A percentile compares a stretch with the other conserved stretches of the same genome.
phyloP scores from a whole-genome alignment of 177 flowering plant species.

The Telopea speciosissima region DNA sequence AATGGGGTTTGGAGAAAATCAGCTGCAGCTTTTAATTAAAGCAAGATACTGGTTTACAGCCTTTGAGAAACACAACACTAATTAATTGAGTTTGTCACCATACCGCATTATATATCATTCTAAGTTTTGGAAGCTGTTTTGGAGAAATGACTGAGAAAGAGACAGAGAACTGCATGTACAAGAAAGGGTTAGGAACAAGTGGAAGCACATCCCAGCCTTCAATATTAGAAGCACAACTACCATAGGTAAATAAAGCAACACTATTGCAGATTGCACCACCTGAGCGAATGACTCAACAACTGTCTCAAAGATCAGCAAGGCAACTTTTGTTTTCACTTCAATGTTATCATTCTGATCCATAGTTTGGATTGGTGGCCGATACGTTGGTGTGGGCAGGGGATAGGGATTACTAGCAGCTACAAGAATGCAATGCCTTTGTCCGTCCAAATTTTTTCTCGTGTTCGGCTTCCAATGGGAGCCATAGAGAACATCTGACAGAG shows the following conservation, averaged over 20 bases:
- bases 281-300: slow-evolving; percentile 70
- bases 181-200: slow-evolving; percentile 6
- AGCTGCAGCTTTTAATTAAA: not conserved
- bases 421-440: slow-evolving; percentile 81
- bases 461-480: slow-evolving; percentile 43
- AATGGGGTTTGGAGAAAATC: not conserved
- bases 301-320: slow-evolving; percentile 70
- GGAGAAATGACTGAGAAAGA: slow-evolving; percentile 91
- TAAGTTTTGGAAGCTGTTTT: slow-evolving; percentile 76
- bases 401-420: slow-evolving; percentile 88
- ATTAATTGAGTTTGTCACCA: slow-evolving; percentile 13
- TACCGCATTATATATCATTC: slow-evolving; percentile 76
- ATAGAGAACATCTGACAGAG: slow-evolving; percentile 57
- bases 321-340: slow-evolving; percentile 46
- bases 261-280: slow-evolving; percentile 30
- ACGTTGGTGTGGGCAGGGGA: slow-evolving; percentile 79
- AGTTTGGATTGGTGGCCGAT: slow-evolving; percentile 47
- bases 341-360: slow-evolving; percentile 45
- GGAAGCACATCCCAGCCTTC: not conserved
- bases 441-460: slow-evolving; percentile 50
- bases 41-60: not conserved
- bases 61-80: not conserved
- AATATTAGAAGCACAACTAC: not conserved
- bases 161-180: slow-evolving; percentile 59
- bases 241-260: not conserved